phyloP scores from a whole-genome alignment of 805 yeast species.

The Saccharomycopsis fodiens region DNA sequence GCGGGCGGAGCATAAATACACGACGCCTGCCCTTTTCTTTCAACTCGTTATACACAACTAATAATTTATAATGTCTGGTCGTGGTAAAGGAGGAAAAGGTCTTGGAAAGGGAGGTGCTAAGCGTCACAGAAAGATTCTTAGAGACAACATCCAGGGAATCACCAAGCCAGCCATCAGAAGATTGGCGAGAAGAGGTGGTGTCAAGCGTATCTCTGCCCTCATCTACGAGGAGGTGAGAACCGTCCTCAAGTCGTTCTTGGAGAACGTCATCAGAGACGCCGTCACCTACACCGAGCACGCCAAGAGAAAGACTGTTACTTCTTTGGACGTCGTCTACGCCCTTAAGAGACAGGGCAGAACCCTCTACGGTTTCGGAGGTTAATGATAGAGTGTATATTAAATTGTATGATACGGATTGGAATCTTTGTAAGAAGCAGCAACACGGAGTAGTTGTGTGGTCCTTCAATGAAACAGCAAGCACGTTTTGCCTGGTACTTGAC shows the following conservation, averaged over 20 bases:
- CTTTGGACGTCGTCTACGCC: constrained; percentile 97
- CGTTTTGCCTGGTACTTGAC: too few relatives aligned
- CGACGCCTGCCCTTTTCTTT: not conserved
- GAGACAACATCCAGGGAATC: constrained; percentile 99
- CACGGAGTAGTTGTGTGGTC: too few relatives aligned
- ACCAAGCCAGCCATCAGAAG: constrained; percentile 99
- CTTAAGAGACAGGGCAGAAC: constrained; percentile 99
- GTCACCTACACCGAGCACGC: constrained; percentile 99
- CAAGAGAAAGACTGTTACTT: constrained; percentile 99
- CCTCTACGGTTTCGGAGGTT: constrained; percentile 99
- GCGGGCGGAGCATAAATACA: not conserved
- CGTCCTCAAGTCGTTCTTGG: constrained; percentile 91
- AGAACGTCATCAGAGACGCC: constrained; percentile 97
- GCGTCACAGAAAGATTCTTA: constrained; percentile 98
- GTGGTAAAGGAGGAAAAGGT: constrained; percentile 99
- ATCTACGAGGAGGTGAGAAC: constrained; percentile 99
- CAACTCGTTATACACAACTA: constrained; percentile 24
- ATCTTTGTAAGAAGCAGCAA: too few relatives aligned
- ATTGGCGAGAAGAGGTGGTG: constrained; percentile 99
- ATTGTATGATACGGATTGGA: not conserved
- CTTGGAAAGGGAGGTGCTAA: constrained; percentile 99
- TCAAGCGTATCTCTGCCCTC: constrained; percentile 98
- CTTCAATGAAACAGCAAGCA: too few relatives aligned
- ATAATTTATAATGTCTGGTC: constrained; percentile 73
- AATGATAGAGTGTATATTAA: constrained; percentile 26